Base-by-base conservation (phyloP, 2,329 filamentous ascomycete species). In the Polytolypa hystricis region DNA sequence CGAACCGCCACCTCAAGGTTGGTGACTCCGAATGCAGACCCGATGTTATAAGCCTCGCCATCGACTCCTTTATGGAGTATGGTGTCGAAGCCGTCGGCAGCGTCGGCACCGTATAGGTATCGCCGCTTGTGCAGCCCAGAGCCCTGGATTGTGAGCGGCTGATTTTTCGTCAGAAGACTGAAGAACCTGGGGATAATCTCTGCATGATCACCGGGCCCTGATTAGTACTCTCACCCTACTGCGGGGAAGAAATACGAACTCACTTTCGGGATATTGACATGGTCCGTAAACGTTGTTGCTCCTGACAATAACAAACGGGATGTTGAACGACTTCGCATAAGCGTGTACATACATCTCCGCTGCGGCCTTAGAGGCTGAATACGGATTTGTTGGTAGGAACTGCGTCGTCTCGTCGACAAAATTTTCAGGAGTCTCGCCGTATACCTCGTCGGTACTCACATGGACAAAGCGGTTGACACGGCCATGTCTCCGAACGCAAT, bases 201-300 rank as follows among this genome's bases (percentile, higher is more conserved):
- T 84, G 54, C 14, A 17, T 12, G 18, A 31, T 16, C 19, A 21
- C 5, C n/a, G 14, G n/a, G n/a, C n/a, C n/a, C n/a, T n/a, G n/a
- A n/a, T n/a, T n/a, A n/a, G n/a, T n/a, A n/a, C n/a, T n/a, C n/a
- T n/a, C n/a, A n/a, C n/a, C n/a, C n/a, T n/a, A n/a, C n/a, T n/a
- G n/a, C n/a, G n/a, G n/a, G n/a, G n/a, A n/a, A n/a, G n/a, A n/a
- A n/a, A n/a, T n/a, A n/a, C n/a, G n/a, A 3, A 60, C 79, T 59
- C 62, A 86, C 82, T 86, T 62, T 87, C 82, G 0, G 82, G 82
- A 55, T 80, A 86, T 55, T 89, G 83, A 53, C 87, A 81, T 15
- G 84, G 84, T 0, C 84, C 84, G 51, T 87, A 91, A 19, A 89
- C 81, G 50, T 91, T 89, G 64, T 89, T 89, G 55, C 81, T 81